Conservation (phyloP, 306 rosid genomes). For the Castanospermum australe region DNA sequence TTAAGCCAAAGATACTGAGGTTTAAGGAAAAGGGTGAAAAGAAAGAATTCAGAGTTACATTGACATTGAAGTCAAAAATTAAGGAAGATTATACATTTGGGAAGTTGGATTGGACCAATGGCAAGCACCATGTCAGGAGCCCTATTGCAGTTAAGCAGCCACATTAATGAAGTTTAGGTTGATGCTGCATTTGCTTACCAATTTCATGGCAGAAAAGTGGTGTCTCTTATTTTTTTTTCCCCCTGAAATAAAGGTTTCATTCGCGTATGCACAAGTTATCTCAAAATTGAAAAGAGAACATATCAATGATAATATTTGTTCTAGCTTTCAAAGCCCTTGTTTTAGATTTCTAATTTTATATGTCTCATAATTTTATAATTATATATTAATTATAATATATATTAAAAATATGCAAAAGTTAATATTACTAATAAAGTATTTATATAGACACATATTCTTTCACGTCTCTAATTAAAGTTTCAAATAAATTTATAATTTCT, state of each 20-base stretch:
- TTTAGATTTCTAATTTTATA: too few relatives aligned
- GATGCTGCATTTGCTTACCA: background rate
- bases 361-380: too few relatives aligned
- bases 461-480: too few relatives aligned
- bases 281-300: too few relatives aligned
- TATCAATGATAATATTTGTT: background rate
- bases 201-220: background rate
- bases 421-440: too few relatives aligned
- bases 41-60: conserved; percentile 36
- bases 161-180: background rate
- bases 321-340: background rate
- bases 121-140: conserved; percentile 41
- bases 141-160: conserved; percentile 31
- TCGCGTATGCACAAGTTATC: too few relatives aligned
- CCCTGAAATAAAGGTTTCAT: background rate
- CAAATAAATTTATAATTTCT: too few relatives aligned
- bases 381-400: too few relatives aligned
- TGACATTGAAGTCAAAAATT: background rate
- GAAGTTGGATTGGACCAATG: conserved; percentile 44
- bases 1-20: conserved; percentile 34
- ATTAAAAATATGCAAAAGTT: too few relatives aligned
- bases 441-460: too few relatives aligned
- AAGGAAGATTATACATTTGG: conserved; percentile 29
- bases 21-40: conserved; percentile 50
- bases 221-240: background rate